Base-by-base conservation (phyloP, 495 filamentous ascomycete species). In the Talaromyces nanjingensis region DNA sequence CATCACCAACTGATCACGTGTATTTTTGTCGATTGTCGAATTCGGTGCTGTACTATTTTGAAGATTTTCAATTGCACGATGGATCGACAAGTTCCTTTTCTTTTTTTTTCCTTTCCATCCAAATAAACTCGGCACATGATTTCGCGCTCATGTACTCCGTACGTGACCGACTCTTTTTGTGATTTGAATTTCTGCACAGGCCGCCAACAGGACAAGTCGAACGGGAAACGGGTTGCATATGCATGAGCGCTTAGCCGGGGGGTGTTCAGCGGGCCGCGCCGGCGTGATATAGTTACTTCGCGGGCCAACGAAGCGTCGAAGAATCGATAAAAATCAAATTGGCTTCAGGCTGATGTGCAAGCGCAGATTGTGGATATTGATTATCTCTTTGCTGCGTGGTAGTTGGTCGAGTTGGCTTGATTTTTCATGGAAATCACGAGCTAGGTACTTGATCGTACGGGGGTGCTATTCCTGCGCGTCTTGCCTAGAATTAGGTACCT, bases 241-340 rank as follows among this genome's bases (percentile, higher is more conserved):
- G 53, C 53, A 56, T 56, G 27, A 56, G 53, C 53, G 22, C 53
- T 29, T 56, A 27, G 53, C 53, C 53, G 53, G 53, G 24, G 24
- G 53, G 20, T 56, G 53, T 27, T 56, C 53, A 56, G 53, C 53
- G 53, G 53, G 24, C 53, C 53, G 53, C 53, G 22, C 53, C 53
- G 53, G 53, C 53, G 53, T 56, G 53, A 56, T 56, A 54, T 54
- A 56, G 11, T 49, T 20, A 49, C 45, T 6, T 18, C 45, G n/a
- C 45, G 45, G 45, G 45, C 45, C 45, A 49, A 49, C 45, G 18
- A 49, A 49, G 45, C 7, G 22, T 49, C n/a, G 37, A 42, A 49
- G 45, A 18, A 49, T 49, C n/a, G 37, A 42, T 42, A 42, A 42
- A 39, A 42, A 42, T 42, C 37, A 42, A 42, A 16, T 42, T 42